Percentiles rank a stretch among this genome's conserved stretches.
phyloP scores from a whole-genome alignment of 768 basidiomycete genomes.

The Tulasnella sp. region DNA sequence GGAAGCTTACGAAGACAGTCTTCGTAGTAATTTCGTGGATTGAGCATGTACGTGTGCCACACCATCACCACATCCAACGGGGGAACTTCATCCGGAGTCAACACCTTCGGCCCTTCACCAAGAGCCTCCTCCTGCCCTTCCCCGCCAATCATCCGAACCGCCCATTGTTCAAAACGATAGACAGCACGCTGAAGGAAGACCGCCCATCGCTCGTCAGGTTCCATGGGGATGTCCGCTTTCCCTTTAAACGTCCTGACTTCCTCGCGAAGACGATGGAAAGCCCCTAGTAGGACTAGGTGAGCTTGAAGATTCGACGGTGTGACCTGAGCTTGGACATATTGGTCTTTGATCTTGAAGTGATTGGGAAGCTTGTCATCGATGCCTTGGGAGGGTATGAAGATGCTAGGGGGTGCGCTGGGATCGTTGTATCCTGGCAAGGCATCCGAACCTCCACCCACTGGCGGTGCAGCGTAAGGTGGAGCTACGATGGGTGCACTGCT shows the following conservation, averaged over 20 bases:
- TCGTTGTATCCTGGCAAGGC: background rate
- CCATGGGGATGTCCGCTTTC: conserved; percentile 1
- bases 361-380: background rate
- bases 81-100: background rate
- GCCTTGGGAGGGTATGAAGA: background rate
- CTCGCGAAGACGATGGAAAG: conserved; percentile 18
- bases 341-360: background rate
- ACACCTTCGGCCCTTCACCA: background rate
- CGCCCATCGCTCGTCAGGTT: conserved; percentile 22
- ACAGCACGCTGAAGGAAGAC: conserved; percentile 23
- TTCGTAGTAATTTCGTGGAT: conserved; percentile 24
- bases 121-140: background rate
- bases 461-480: background rate
- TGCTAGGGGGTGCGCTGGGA: background rate
- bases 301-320: conserved; percentile 13
- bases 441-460: background rate
- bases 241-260: conserved; percentile 2
- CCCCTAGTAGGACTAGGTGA: conserved; percentile 21
- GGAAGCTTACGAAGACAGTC: conserved; percentile 15
- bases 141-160: background rate
- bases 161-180: conserved; percentile 22
- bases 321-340: conserved; percentile 15
- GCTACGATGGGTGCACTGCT: background rate
- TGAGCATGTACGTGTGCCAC: conserved; percentile 24
- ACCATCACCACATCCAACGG: conserved; percentile 25